Base-by-base conservation (phyloP, 202 grass and related monocot species). In the Brachypodium distachyon region DNA sequence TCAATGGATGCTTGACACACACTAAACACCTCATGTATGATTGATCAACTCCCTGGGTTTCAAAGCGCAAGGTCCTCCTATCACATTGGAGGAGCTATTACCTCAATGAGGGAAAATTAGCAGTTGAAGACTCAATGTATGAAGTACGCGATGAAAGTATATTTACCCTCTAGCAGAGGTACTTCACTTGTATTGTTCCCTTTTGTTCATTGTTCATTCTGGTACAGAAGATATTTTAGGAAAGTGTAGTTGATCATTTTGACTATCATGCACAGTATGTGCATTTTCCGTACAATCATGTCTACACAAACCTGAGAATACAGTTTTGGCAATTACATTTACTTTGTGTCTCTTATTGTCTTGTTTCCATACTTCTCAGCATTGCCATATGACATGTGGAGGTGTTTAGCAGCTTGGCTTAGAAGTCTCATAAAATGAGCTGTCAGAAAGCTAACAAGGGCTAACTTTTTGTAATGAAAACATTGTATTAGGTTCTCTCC, bases 131-230 rank as follows among this genome's bases (percentile, higher is more conserved):
- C 25, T 42, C 44, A 50, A 43, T 39, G 7, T 11, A 51, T 61
- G 32, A 62, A 76, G 11, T 72, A 63, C 48, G 36, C n/a, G 5
- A 50, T 80, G 63, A 41, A 39, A 56, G 10, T 77, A 81, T n/a
- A 81, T 81, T 80, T 88, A 71, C 63, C 73, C 81, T 84, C 63
- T 88, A 76, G 41, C 55, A 66, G 77, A 84, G 86, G 77, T 84
- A 84, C 71, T 71, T 88, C 39, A 88, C 23, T 42, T 84, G 70
- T 84, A 63, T 84, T 41, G 9, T n/a, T 36, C 19, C 18, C 41
- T 75, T 46, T 68, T 41, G 16, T 84, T 47, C 73, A 79, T 43
- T 84, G 22, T 80, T 88, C 33, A 61, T 36, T 31, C 61, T 21
- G 10, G 47, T 70, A 57, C 33, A 83, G 54, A 58, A 48, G 13